Conservation (phyloP, 352 stramenopile species). For the Phytophthora foliorum region DNA sequence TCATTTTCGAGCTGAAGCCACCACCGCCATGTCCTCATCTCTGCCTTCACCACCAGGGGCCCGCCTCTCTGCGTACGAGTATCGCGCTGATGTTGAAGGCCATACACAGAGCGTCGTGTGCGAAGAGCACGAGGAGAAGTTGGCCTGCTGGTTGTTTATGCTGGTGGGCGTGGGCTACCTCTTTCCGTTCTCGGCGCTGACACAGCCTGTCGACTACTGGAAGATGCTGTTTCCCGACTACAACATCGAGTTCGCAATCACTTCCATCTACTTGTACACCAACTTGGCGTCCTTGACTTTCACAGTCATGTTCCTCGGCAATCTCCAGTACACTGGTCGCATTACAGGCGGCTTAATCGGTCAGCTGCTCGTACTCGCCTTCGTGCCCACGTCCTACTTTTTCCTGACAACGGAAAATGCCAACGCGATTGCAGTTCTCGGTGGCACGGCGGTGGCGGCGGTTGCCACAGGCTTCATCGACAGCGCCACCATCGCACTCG, state of each 20-base stretch:
- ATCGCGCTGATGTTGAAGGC: slow-evolving; percentile 26
- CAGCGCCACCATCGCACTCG: slow-evolving; percentile 77
- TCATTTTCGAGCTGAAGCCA: slow-evolving; percentile 10
- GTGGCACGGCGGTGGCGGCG: slow-evolving; percentile 63
- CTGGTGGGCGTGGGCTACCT: slow-evolving; percentile 82
- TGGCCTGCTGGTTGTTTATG: slow-evolving; percentile 69
- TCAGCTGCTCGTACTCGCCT: slow-evolving; percentile 74
- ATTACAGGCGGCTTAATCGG: slow-evolving; percentile 82
- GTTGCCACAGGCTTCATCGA: slow-evolving; percentile 84
- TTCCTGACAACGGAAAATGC: slow-evolving; percentile 68
- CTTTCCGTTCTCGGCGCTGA: slow-evolving; percentile 88
- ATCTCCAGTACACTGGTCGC: slow-evolving; percentile 69
- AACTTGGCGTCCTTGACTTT: slow-evolving; percentile 70
- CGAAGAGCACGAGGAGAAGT: slow-evolving; percentile 51
- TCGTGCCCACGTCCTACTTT: slow-evolving; percentile 80
- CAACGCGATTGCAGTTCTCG: slow-evolving; percentile 68
- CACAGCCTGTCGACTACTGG: slow-evolving; percentile 90
- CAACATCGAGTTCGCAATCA: slow-evolving; percentile 91
- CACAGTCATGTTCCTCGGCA: slow-evolving; percentile 64
- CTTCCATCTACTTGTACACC: slow-evolving; percentile 87
- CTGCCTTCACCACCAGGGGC: slow-evolving; percentile 48
- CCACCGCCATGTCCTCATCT: slow-evolving; percentile 51
- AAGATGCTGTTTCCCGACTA: slow-evolving; percentile 85
- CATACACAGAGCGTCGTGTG: slow-evolving; percentile 18
- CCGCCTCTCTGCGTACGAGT: slow-evolving; percentile 33